A percentile compares a stretch with the other conserved stretches of the same genome.
phyloP scores from a whole-genome alignment of 768 basidiomycete species.

The Tylopilus rubrobrunneus region DNA sequence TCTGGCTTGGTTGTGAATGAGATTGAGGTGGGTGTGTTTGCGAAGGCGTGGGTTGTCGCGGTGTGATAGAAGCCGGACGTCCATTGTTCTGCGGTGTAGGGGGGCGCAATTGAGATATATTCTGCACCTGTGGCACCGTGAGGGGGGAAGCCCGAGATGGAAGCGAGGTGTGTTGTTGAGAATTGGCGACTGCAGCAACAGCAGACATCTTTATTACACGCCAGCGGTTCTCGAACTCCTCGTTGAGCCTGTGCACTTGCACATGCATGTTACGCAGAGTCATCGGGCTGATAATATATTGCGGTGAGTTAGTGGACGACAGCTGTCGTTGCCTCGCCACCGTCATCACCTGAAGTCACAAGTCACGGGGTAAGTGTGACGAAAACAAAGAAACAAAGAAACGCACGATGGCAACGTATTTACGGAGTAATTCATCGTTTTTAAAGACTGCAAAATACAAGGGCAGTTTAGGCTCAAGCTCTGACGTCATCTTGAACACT shows the following conservation, averaged over 20 bases:
- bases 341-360: slow-evolving; percentile 37
- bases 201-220: slow-evolving; percentile 23
- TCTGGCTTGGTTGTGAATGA: slow-evolving; percentile 7
- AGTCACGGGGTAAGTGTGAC: slow-evolving; percentile 7
- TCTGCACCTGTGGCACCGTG: slow-evolving; percentile 18
- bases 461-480: slow-evolving; percentile 50
- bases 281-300: slow-evolving; percentile 33
- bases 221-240: slow-evolving; percentile 34
- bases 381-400: slow-evolving; percentile 11
- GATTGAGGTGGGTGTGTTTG: slow-evolving; percentile 13
- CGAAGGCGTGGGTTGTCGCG: slow-evolving; percentile 8
- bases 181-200: neutral
- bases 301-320: slow-evolving; percentile 20
- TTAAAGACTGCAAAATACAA: slow-evolving; percentile 45
- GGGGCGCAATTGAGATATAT: slow-evolving; percentile 17
- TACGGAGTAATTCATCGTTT: slow-evolving; percentile 46
- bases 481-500: slow-evolving; percentile 39
- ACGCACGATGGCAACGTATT: slow-evolving; percentile 53
- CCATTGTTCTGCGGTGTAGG: slow-evolving; percentile 24
- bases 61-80: slow-evolving; percentile 29
- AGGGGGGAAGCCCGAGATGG: slow-evolving; percentile 13
- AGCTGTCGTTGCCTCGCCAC: slow-evolving; percentile 35
- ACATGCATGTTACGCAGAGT: slow-evolving; percentile 42
- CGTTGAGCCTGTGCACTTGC: slow-evolving; percentile 41
- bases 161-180: slow-evolving; percentile 4